phyloP scores from a whole-genome alignment of 768 basidiomycete species.

The Lactarius deliciosus region DNA sequence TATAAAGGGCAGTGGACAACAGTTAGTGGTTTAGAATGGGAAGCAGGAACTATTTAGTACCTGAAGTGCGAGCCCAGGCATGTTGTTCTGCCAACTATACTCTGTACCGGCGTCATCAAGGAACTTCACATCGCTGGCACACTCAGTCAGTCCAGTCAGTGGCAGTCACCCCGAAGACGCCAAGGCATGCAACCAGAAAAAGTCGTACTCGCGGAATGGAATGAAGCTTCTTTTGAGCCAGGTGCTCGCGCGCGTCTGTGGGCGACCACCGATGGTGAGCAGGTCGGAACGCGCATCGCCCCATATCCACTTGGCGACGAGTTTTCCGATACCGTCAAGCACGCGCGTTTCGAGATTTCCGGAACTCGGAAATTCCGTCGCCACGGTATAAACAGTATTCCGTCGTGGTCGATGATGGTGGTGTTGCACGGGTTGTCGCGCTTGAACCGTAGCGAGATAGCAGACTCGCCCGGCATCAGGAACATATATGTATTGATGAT shows the following conservation, averaged over 20 bases:
- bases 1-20: neutral
- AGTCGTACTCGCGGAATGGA: conserved; percentile 24
- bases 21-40: neutral
- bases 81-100: conserved; percentile 26
- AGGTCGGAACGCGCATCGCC: conserved; percentile 28
- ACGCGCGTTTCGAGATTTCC: conserved; percentile 23
- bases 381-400: conserved; percentile 23
- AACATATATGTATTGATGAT: conserved; percentile 5
- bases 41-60: conserved; percentile 2
- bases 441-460: conserved; percentile 15
- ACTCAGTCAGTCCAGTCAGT: too few species aligned
- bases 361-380: conserved; percentile 22
- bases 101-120: conserved; percentile 22
- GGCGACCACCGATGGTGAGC: conserved; percentile 23
- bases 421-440: conserved; percentile 30
- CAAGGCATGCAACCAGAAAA: neutral
- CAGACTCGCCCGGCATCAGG: neutral
- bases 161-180: neutral
- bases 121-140: conserved; percentile 22
- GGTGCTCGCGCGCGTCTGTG: conserved; percentile 16
- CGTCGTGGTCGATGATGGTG: conserved; percentile 22
- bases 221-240: conserved; percentile 30
- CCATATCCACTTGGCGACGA: conserved; percentile 30
- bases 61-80: conserved; percentile 22
- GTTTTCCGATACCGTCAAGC: conserved; percentile 19